Conservation (phyloP, 169 alveolate genomes). For the Babesia sp. region DNA sequence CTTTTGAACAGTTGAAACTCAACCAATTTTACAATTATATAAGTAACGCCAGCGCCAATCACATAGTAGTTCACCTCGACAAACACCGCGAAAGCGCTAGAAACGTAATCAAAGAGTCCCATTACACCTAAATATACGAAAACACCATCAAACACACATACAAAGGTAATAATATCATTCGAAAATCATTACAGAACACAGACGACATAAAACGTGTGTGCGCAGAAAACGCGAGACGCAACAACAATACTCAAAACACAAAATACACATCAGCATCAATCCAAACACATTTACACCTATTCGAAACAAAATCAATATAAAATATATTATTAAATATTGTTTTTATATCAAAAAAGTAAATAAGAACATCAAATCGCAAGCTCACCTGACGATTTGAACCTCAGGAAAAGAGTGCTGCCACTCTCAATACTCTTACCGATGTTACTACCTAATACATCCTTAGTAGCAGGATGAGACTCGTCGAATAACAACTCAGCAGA, state of each 20-base stretch:
- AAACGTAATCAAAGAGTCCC: constrained; percentile 17
- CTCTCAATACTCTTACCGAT: constrained; percentile 32
- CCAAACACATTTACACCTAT: no score
- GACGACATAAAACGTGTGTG: not conserved
- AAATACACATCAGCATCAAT: not conserved
- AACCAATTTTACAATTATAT: not conserved
- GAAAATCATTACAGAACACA: no score
- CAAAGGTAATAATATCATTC: no score
- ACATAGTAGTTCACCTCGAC: constrained; percentile 23
- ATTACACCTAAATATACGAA: not conserved
- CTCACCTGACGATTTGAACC: constrained; percentile 57
- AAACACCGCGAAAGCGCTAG: not conserved
- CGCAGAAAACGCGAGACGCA: not conserved
- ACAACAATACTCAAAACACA: not conserved
- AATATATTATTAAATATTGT: no score
- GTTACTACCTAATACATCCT: constrained; percentile 27
- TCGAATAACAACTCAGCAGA: constrained; percentile 63
- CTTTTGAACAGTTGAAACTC: not conserved
- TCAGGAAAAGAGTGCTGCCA: constrained; percentile 56
- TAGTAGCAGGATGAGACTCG: constrained; percentile 46
- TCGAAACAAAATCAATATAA: not conserved
- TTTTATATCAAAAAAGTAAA: not conserved
- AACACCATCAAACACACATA: no score
- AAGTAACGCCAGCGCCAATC: not conserved
- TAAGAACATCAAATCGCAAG: constrained; percentile 25